Base-by-base conservation (phyloP, 352 stramenopile species). In the Saprolegnia diclina region DNA sequence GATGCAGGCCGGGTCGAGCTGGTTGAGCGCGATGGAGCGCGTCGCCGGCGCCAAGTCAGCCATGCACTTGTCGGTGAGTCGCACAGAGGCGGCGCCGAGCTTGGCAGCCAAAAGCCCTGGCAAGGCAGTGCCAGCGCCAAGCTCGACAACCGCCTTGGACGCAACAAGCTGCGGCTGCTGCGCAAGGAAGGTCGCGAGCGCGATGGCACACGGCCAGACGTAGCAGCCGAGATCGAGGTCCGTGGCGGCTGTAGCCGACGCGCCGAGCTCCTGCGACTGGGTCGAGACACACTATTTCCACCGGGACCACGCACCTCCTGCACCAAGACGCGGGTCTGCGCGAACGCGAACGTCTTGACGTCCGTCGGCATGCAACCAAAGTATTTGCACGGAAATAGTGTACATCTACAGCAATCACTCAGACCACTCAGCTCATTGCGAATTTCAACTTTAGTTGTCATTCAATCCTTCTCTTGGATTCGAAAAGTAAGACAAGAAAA, bases 201-300 rank as follows among this genome's bases (percentile, higher is more conserved):
- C 24, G 4, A 68, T 48, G 13, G 62, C 62, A 13, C 38, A 68
- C 21, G 62, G 62, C 62, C 62, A 68, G 18, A 68, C 62, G 24
- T 68, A 68, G 13, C 45, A 68, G 7, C 62, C 62, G 24, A 68
- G 40, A 24, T 29, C 62, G 62, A 68, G 14, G 22, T 10, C 37
- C 19, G 18, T 13, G 4, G 37, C 19, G 0, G 26, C 62, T 5
- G 50, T 46, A 10, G 22, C 29, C 22, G 24, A 29, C 7, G 14
- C 7, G 14, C 40, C 57, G 13, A 65, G 57, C 26, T 65, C 57
- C 57, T 65, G 26, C 13, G 52, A 14, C 24, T 59, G 24, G 3
- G 5, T 35, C 29, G 5, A 13, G 35, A 35, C 24, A 59, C 24
- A 18, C 13, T 1, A 42, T 2, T 35, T 2, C 2, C 29, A 5